phyloP scores from a whole-genome alignment of 257 asterid species.

The Cruciata laevipes region DNA sequence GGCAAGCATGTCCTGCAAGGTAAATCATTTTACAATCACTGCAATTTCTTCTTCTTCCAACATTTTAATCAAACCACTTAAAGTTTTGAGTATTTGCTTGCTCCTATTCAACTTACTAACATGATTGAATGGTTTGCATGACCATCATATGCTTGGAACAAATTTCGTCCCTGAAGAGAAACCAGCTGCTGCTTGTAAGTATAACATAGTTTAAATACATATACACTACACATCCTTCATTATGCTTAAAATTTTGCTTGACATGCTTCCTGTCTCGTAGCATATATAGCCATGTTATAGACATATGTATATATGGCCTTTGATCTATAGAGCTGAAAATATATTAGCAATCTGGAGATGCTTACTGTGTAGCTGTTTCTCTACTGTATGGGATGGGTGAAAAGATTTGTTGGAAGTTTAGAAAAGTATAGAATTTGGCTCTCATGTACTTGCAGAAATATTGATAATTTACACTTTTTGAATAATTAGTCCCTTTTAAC shows the following conservation, averaged over 20 bases:
- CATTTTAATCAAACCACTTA: too few species aligned
- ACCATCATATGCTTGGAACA: slow-evolving; percentile 21
- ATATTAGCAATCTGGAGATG: background rate
- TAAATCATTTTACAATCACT: slow-evolving; percentile 21
- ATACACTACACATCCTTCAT: background rate
- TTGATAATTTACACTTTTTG: background rate
- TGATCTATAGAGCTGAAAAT: background rate
- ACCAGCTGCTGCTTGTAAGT: slow-evolving; percentile 86
- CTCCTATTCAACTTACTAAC: slow-evolving; percentile 29
- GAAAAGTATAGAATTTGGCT: background rate
- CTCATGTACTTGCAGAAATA: background rate
- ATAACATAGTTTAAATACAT: slow-evolving; percentile 10
- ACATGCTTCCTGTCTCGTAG: background rate
- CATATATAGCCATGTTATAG: background rate
- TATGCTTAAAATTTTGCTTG: background rate
- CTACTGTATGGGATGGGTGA: background rate
- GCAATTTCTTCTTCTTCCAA: slow-evolving; percentile 1
- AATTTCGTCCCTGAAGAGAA: slow-evolving; percentile 59
- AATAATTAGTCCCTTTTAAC: background rate
- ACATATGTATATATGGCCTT: background rate
- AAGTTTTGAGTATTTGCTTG: too few species aligned
- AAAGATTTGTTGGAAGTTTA: background rate
- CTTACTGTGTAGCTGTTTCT: background rate
- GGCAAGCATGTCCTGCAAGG: slow-evolving; percentile 99
- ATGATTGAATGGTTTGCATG: slow-evolving; percentile 37